Conservation (phyloP, 805 yeast species). For the Cyberlindnera veronae region DNA sequence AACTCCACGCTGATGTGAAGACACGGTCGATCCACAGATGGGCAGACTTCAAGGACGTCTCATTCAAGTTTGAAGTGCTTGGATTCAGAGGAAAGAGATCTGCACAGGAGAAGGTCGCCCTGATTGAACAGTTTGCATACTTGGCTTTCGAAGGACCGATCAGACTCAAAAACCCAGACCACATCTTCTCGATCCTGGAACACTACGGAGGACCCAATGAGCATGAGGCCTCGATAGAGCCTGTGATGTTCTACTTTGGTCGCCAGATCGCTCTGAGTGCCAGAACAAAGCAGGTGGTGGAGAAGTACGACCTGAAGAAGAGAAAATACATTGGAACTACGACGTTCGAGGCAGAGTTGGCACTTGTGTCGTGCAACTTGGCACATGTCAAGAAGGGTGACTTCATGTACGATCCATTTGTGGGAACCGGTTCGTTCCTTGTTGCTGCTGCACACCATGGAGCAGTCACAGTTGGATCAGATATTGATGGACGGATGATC, state of each 20-base stretch:
- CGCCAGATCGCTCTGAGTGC: conserved; percentile 62
- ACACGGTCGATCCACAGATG: conserved; percentile 26
- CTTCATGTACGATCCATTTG: conserved; percentile 88
- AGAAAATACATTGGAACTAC: conserved; percentile 93
- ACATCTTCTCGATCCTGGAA: conserved; percentile 69
- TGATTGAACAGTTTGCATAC: conserved; percentile 71
- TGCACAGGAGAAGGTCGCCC: conserved; percentile 46
- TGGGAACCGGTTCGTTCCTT: conserved; percentile 93
- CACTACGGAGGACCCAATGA: conserved; percentile 53
- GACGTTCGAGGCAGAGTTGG: conserved; percentile 91
- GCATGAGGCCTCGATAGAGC: conserved; percentile 41
- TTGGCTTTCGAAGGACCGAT: conserved; percentile 76
- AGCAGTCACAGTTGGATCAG: conserved; percentile 79
- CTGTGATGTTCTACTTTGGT: conserved; percentile 68
- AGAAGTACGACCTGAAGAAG: conserved; percentile 73
- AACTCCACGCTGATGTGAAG: conserved; percentile 49
- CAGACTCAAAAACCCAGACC: conserved; percentile 71
- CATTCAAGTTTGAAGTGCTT: conserved; percentile 83
- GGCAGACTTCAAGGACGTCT: conserved; percentile 35
- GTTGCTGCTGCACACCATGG: conserved; percentile 87
- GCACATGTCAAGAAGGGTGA: conserved; percentile 68
- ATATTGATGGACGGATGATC: conserved; percentile 79
- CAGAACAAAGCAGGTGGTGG: conserved; percentile 62
- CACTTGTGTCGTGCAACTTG: conserved; percentile 82
- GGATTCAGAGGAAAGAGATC: conserved; percentile 68